A percentile compares a stretch with the other conserved stretches of the same genome.
Conservation (phyloP, 306 rosid species). For the Begonia fuchsioides region DNA sequence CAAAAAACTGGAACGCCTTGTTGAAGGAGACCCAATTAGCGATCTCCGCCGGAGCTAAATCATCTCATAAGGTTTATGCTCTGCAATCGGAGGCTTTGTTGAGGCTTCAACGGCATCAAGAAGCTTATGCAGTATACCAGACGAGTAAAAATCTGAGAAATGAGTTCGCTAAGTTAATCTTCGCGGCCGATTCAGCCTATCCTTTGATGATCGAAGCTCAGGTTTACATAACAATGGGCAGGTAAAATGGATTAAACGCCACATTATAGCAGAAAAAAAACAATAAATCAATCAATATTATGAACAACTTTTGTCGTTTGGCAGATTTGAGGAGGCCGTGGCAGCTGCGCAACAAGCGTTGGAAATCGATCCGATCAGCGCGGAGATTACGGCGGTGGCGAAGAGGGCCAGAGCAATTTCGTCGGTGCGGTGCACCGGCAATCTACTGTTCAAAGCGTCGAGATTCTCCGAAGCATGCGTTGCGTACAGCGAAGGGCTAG, state of each 20-base stretch:
- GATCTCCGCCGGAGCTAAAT: constrained; percentile 54
- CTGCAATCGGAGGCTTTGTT: constrained; percentile 76
- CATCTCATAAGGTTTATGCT: constrained; percentile 73
- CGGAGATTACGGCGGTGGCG: constrained; percentile 28
- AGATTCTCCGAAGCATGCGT: constrained; percentile 59
- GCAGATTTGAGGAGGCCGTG: constrained; percentile 81
- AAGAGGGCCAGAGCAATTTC: constrained; percentile 49
- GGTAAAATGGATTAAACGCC: constrained; percentile 7
- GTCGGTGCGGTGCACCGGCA: constrained; percentile 70
- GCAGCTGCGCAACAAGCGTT: constrained; percentile 48
- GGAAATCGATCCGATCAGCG: constrained; percentile 47
- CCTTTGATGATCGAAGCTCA: constrained; percentile 48
- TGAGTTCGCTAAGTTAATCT: constrained; percentile 39
- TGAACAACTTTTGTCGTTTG: background rate
- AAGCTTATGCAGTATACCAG: constrained; percentile 52
- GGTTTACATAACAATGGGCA: constrained; percentile 63
- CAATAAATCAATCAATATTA: too few species aligned
- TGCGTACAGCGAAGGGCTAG: constrained; percentile 70
- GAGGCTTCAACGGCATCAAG: constrained; percentile 58
- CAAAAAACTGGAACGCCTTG: constrained; percentile 55
- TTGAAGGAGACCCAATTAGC: constrained; percentile 54
- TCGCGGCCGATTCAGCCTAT: constrained; percentile 30
- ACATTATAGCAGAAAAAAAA: too few species aligned
- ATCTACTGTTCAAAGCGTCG: constrained; percentile 73
- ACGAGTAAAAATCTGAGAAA: constrained; percentile 41